Percentiles rank a stretch among this genome's conserved stretches.
Evolutionary conservation across 148 eudicot genomes (phyloP).

Genomic region (Mesembryanthemum crystallinum): DNA sequence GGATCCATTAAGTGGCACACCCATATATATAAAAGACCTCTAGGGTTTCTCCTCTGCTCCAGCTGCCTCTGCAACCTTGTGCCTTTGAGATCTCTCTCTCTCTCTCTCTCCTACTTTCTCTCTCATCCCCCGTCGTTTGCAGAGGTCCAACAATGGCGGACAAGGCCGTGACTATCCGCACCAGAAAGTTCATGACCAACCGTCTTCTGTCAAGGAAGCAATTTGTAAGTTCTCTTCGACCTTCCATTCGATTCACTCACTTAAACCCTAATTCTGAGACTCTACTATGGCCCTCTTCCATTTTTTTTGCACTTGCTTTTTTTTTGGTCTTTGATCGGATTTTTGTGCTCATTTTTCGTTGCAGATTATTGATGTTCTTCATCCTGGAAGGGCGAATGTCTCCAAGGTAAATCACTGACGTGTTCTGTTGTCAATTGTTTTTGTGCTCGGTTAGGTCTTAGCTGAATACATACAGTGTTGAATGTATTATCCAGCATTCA

Average conservation of each 20-base stretch:
- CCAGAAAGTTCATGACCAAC: slow-evolving; percentile 47
- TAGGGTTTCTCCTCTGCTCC: too few relatives aligned
- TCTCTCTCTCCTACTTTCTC: slow-evolving; percentile 4
- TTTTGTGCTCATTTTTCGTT: not conserved
- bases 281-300: too few relatives aligned
- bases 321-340: not conserved
- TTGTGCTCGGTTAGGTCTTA: not conserved
- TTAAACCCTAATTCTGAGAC: not conserved
- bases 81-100: not conserved
- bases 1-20: too few relatives aligned
- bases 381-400: slow-evolving; percentile 73
- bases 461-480: too few relatives aligned
- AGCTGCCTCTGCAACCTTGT: not conserved
- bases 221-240: slow-evolving; percentile 32
- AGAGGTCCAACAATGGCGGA: slow-evolving; percentile 30
- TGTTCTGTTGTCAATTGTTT: not conserved
- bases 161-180: slow-evolving; percentile 38
- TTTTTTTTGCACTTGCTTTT: not conserved
- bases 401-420: slow-evolving; percentile 46
- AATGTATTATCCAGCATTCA: not conserved
- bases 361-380: slow-evolving; percentile 72
- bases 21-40: too few relatives aligned
- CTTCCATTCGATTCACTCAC: too few relatives aligned
- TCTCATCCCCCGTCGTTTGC: too few relatives aligned
- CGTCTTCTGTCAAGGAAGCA: slow-evolving; percentile 45